Percentiles rank a stretch among this genome's conserved stretches.
phyloP scores from a whole-genome alignment of 352 stramenopile genomes.

The Pythium graminicola region DNA sequence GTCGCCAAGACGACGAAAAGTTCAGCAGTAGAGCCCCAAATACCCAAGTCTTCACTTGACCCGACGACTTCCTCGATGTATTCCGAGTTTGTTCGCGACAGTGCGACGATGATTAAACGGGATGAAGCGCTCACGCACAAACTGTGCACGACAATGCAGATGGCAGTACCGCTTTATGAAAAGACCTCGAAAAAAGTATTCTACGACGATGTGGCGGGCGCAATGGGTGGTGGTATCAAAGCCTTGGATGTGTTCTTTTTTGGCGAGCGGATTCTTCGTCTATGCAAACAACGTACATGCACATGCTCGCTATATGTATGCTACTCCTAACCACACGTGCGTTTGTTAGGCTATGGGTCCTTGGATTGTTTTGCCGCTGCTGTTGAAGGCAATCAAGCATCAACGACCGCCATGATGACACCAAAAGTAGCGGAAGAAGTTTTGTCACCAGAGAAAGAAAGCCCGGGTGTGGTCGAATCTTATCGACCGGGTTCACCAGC shows the following conservation, averaged over 20 bases:
- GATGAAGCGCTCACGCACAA: not conserved
- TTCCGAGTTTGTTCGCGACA: conserved; percentile 24
- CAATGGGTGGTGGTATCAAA: not conserved
- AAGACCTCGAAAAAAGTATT: not conserved
- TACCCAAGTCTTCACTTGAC: too few species aligned
- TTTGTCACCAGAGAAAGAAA: not conserved
- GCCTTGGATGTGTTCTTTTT: not conserved
- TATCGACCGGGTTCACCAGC: too few species aligned
- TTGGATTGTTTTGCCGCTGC: conserved; percentile 17
- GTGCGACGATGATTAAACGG: conserved; percentile 19
- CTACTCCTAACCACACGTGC: too few species aligned
- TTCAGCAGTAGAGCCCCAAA: too few species aligned
- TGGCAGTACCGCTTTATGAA: not conserved
- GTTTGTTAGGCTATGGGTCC: conserved; percentile 19
- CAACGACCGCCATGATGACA: not conserved
- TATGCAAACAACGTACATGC: conserved; percentile 17
- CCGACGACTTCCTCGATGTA: not conserved
- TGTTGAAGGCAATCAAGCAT: conserved; percentile 9
- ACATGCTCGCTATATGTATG: too few species aligned
- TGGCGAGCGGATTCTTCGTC: conserved; percentile 13
- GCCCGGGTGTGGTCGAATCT: too few species aligned
- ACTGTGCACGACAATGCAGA: conserved; percentile 8
- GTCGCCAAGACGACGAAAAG: not conserved
- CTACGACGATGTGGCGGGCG: conserved; percentile 3
- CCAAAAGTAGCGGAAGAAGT: not conserved